Conservation (phyloP, 2,329 filamentous ascomycete genomes). For the Coniella lustricola region DNA sequence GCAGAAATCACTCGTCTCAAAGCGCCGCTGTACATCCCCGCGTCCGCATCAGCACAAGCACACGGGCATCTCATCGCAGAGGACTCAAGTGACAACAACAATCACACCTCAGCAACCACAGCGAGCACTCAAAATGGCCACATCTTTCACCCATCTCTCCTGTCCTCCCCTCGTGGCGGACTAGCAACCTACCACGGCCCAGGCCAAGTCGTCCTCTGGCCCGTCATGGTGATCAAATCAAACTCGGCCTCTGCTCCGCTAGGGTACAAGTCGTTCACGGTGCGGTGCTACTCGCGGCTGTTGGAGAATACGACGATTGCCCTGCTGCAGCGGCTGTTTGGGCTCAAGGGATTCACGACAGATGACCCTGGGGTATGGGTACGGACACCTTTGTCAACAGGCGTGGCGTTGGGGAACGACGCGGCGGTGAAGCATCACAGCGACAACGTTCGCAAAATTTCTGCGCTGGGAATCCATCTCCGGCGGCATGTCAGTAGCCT, state of each 20-base stretch:
- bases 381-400: slow-evolving; percentile 20
- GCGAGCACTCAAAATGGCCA: slow-evolving; percentile 12
- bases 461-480: slow-evolving; percentile 87
- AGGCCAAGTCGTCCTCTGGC: slow-evolving; percentile 88
- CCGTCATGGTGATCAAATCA: slow-evolving; percentile 65
- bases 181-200: slow-evolving; percentile 94
- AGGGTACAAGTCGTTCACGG: slow-evolving; percentile 49
- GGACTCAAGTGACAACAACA: slow-evolving; percentile 1
- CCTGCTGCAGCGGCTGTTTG: slow-evolving; percentile 49
- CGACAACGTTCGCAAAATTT: slow-evolving; percentile 61
- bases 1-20: slow-evolving; percentile 39
- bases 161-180: slow-evolving; percentile 72
- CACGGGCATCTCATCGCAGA: not conserved
- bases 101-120: not conserved
- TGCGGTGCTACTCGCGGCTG: slow-evolving; percentile 69
- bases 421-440: slow-evolving; percentile 5
- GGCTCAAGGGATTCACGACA: slow-evolving; percentile 55
- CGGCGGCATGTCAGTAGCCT: slow-evolving; percentile 75
- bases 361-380: slow-evolving; percentile 85
- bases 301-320: slow-evolving; percentile 71
- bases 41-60: slow-evolving; percentile 13
- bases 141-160: slow-evolving; percentile 49
- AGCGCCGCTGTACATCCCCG: slow-evolving; percentile 30
- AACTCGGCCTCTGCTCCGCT: slow-evolving; percentile 33
- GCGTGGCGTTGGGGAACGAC: slow-evolving; percentile 18